These are phyloP conservation scores for Calocybe cyanea DNA, from an alignment of 768 basidiomycete species.

Conservation along the genomic window DNA sequence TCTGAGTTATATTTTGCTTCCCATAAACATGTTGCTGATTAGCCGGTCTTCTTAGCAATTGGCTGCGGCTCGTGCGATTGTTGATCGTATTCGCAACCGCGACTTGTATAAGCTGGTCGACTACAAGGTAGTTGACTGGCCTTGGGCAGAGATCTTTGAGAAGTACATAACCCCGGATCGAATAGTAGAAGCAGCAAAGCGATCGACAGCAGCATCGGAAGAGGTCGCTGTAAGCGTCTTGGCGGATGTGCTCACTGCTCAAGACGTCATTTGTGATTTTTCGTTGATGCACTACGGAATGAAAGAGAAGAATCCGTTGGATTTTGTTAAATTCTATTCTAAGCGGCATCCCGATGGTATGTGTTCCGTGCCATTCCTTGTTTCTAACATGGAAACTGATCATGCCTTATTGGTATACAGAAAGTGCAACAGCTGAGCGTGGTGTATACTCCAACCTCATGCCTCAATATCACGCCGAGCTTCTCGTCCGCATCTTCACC, in stretches of 20 bases:
- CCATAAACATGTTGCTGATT: not conserved
- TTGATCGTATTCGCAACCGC: conserved; percentile 57
- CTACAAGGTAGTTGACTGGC: conserved; percentile 49
- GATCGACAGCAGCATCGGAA: conserved; percentile 15
- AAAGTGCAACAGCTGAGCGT: conserved; percentile 35
- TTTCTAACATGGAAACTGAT: not conserved
- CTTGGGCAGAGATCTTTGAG: conserved; percentile 29
- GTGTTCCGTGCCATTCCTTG: conserved; percentile 12
- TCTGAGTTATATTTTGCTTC: not conserved
- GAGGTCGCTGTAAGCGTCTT: conserved; percentile 20
- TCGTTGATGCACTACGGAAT: conserved; percentile 75
- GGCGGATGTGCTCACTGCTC: conserved; percentile 31
- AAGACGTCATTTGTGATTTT: conserved; percentile 63
- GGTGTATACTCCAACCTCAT: conserved; percentile 65
- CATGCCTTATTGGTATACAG: conserved; percentile 25
- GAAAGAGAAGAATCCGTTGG: conserved; percentile 64
- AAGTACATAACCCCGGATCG: conserved; percentile 34
- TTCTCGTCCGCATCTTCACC: conserved; percentile 67
- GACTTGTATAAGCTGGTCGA: conserved; percentile 72
- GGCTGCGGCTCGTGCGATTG: conserved; percentile 50
- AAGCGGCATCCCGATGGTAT: conserved; percentile 58
- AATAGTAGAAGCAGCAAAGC: conserved; percentile 42
- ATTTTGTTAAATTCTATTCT: conserved; percentile 69
- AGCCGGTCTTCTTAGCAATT: conserved; percentile 47
- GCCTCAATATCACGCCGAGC: conserved; percentile 65